Base-by-base conservation (phyloP, 306 rosid species). In the Sechiopsis laciniata region DNA sequence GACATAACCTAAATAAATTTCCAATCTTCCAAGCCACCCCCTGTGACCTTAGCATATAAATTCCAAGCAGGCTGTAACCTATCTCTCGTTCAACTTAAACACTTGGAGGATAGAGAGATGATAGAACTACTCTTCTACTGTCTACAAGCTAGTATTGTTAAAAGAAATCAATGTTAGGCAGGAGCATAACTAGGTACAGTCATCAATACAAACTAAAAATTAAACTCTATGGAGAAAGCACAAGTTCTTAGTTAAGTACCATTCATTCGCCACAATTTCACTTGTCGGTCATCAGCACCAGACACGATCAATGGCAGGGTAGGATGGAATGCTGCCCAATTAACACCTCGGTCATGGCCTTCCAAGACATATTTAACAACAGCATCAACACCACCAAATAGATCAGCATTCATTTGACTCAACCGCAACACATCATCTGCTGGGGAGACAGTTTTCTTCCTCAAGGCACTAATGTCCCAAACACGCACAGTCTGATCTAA, bases 281-380 rank as follows among this genome's bases (percentile, higher is more conserved):
- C 98, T 80, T 88, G 96, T 51, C 98, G 87, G 64, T 92, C 98
- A 84, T 92, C 98, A 57, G 96, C 98, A 72, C 96, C 96, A 3
- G 98, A 92, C 80, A 92, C 96, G 77, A 92, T 92, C 74, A 92
- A 87, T 64, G 98, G 98, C 76, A 90, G 84, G 24, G 91, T 88
- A 13, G 98, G 96, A 85, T 92, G 98, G 73, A 92, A 92, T 65
- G 91, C 79, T 76, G 98, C 98, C 98, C 98, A 92, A 74, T 92
- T 92, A 78, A 92, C 98, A 61, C 98, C 98, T 45, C 98, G 83
- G 71, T 92, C 98, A 83, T 92, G 98, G 70, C 98, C 98, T 87
- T 92, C 98, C 86, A 92, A 82, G 40, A 92, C 98, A 68, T 92
- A 92, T 79, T 92, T 92, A 56, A 90, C 98, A 71, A 92, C 90